Conservation (phyloP, 495 filamentous ascomycete genomes). For the Cudoniella acicularis region DNA sequence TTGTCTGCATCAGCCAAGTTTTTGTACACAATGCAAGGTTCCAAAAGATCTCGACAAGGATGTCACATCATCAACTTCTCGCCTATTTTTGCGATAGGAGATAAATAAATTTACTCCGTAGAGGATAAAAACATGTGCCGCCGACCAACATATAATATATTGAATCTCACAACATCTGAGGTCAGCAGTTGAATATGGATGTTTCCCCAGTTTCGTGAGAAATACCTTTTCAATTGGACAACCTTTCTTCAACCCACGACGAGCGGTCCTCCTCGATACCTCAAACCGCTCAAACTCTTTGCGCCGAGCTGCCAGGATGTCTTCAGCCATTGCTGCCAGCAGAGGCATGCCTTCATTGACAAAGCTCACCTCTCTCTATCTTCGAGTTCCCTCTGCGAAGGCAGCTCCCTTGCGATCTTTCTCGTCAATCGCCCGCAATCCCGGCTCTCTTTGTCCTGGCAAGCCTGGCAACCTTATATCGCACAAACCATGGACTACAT, state of each 20-base stretch:
- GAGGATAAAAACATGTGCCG: not conserved
- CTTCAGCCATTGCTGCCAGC: not conserved
- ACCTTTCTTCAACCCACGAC: not conserved
- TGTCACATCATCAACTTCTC: not conserved
- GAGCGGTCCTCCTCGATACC: no score
- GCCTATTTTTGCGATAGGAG: not conserved
- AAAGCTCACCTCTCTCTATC: not conserved
- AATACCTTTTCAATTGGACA: not conserved
- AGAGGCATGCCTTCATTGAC: not conserved
- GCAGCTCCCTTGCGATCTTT: not conserved
- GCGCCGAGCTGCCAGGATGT: slow-evolving; percentile 5
- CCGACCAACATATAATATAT: not conserved
- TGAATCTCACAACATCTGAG: not conserved
- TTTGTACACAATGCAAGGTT: not conserved
- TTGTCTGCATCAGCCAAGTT: slow-evolving; percentile 5
- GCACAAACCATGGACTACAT: not conserved
- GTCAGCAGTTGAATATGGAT: not conserved
- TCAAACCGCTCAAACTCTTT: not conserved
- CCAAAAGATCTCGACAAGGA: not conserved
- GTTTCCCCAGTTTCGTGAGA: not conserved
- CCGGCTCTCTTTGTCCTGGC: no score
- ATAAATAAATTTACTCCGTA: no score
- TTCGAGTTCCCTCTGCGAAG: not conserved
- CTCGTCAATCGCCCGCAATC: not conserved
- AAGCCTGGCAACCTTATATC: not conserved